Evolutionary conservation across 331 rosid species (phyloP), one percentile per base, ranked within the genome.

Genomic region (Erythrophleum ivorense): DNA sequence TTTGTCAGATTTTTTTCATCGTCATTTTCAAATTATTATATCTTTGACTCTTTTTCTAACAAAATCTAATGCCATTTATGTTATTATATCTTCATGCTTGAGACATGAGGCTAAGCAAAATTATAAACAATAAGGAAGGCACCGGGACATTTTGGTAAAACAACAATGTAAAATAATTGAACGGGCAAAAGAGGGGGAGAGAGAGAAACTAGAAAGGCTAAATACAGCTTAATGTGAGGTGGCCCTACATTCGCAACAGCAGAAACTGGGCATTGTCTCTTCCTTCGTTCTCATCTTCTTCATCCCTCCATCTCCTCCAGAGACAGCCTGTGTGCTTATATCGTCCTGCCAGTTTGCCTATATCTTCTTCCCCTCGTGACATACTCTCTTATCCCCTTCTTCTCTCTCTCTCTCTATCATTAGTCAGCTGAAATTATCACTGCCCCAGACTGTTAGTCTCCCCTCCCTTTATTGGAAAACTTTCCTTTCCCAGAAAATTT

Each of bases 251-350:
- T 1, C 14, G 19, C 86, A 85, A 73, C 89, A 69, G 84, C 91
- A 77, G 91, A 88, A 77, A 75, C 86, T 49, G 71, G 82, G 84
- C 72, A 64, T 82, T 88, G 97, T 92, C 97, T 85, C 88, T 87
- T 83, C 88, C 75, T 68, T 75, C 36, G 92, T 84, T 78, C 81
- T 86, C 86, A 80, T 80, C 85, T 85, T 64, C 77, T 74, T 68
- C 76, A 74, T 78, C 70, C 36, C 21, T 5, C 36, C 31, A 13
- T 14, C 15, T 40, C 49, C 72, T 66, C 72, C 58, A 31, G 29
- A 7, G 0, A 52, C 52, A 64, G 24, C 50, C 33, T 33, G 19
- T 70, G 50, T 66, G 15, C 46, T 6, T 31, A 15, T 53, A 6
- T 19, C 53, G 36, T 21, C 54, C 80, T 70, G 62, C 73, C 71